Percentiles rank a stretch among this genome's conserved stretches.
These are phyloP conservation scores for Beta corolliflora DNA, from an alignment of 179 eudicot species.

Conservation along the genomic window DNA sequence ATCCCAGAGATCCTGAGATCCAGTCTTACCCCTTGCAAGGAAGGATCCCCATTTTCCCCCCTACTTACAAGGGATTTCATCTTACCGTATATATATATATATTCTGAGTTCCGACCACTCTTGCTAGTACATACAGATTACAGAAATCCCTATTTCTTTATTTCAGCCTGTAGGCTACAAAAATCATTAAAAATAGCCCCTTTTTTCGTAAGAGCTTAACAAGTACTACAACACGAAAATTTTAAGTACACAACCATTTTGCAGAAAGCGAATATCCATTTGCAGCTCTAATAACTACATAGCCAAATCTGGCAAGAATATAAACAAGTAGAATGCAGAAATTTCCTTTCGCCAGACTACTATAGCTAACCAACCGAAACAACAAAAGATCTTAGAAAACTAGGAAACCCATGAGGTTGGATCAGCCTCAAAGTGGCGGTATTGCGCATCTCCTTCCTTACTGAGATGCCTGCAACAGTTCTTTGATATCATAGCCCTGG, in stretches of 20 bases:
- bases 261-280: neutral
- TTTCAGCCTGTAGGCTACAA: no score
- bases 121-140: no score
- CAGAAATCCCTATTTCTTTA: no score
- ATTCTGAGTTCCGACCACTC: no score
- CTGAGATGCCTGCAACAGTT: conserved; percentile 60
- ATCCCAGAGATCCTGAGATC: no score
- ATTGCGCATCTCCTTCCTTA: conserved; percentile 8
- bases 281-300: neutral
- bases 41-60: no score
- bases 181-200: no score
- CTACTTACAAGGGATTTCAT: no score
- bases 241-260: neutral
- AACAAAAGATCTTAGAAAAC: neutral
- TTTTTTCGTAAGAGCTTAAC: no score
- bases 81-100: no score
- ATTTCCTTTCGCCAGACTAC: neutral
- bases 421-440: neutral
- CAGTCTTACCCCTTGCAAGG: no score
- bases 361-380: neutral
- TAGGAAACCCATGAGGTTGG: neutral
- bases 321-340: neutral
- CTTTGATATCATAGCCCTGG: conserved; percentile 90
- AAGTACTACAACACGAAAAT: no score
- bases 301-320: neutral